A percentile compares a stretch with the other conserved stretches of the same genome.
These are phyloP conservation scores for Apophysomyces trapeziformis DNA, from an alignment of 371 early-diverging fungal genomes.

Conservation along the genomic window DNA sequence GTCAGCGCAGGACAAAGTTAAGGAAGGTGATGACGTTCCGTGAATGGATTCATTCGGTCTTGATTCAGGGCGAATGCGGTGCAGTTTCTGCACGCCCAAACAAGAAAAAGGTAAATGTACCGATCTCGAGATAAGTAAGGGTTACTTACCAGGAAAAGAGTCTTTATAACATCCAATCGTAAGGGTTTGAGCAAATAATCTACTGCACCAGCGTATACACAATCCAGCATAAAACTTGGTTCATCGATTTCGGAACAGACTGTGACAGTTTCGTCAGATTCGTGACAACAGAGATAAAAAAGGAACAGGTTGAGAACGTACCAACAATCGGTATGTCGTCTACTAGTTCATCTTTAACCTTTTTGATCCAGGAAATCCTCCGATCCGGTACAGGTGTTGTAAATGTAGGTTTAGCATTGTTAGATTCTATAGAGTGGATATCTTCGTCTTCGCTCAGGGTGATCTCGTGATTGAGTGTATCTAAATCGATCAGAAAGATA, in stretches of 20 bases:
- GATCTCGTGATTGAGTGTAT: conserved; percentile 11
- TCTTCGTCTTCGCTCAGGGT: conserved; percentile 16
- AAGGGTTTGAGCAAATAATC: conserved; percentile 56
- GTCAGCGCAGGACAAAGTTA: conserved; percentile 9
- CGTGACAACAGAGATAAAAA: background rate
- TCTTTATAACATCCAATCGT: conserved; percentile 52
- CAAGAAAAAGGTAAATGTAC: too few relatives aligned
- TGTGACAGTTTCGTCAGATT: conserved; percentile 3
- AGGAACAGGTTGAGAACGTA: background rate
- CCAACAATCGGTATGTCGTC: conserved; percentile 16
- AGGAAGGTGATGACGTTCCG: conserved; percentile 18
- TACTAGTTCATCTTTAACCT: conserved; percentile 1
- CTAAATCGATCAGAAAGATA: conserved; percentile 24
- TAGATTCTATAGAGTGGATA: conserved; percentile 13
- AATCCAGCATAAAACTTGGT: conserved; percentile 40
- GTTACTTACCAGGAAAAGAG: conserved; percentile 52
- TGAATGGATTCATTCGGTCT: conserved; percentile 22
- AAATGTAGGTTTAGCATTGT: conserved; percentile 8
- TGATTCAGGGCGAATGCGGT: conserved; percentile 24
- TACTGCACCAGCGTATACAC: conserved; percentile 53
- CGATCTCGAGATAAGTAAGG: background rate
- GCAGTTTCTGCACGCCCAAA: conserved; percentile 20
- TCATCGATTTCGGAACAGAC: conserved; percentile 38
- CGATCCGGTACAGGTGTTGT: conserved; percentile 1
- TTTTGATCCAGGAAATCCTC: conserved; percentile 14